phyloP scores from a whole-genome alignment of 345 rosid genomes.

The Dimocarpus longan region DNA sequence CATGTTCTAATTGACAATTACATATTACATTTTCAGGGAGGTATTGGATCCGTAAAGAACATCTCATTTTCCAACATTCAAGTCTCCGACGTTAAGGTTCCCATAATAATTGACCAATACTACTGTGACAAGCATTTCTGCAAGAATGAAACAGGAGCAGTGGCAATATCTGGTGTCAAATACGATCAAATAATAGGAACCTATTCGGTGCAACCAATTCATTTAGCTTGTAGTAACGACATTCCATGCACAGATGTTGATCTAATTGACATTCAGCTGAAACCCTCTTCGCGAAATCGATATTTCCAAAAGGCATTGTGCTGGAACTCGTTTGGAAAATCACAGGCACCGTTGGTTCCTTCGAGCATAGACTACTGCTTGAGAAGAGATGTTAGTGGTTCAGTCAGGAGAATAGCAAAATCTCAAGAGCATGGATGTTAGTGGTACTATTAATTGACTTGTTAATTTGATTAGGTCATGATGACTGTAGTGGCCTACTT shows the following conservation, averaged over 20 bases:
- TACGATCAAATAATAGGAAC: constrained; percentile 67
- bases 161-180: constrained; percentile 64
- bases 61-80: constrained; percentile 73
- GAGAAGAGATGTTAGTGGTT: constrained; percentile 39
- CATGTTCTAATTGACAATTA: background rate
- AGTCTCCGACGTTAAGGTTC: constrained; percentile 67
- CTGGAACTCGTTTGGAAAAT: constrained; percentile 86
- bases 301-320: constrained; percentile 57
- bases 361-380: constrained; percentile 81
- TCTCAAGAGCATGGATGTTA: constrained; percentile 60
- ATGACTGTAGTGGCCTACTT: background rate
- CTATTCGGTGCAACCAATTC: constrained; percentile 64
- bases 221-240: constrained; percentile 69
- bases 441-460: constrained; percentile 1
- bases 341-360: constrained; percentile 70
- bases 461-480: background rate
- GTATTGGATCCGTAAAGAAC: constrained; percentile 73
- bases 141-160: constrained; percentile 75
- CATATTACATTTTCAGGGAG: constrained; percentile 51
- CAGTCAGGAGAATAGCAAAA: constrained; percentile 41
- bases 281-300: constrained; percentile 41
- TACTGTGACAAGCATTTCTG: constrained; percentile 79
- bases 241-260: constrained; percentile 78
- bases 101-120: constrained; percentile 80
- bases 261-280: constrained; percentile 57